These are phyloP conservation scores for Fimicolochytrium jonesii DNA, from an alignment of 192 early-diverging fungal species.

Conservation along the genomic window DNA sequence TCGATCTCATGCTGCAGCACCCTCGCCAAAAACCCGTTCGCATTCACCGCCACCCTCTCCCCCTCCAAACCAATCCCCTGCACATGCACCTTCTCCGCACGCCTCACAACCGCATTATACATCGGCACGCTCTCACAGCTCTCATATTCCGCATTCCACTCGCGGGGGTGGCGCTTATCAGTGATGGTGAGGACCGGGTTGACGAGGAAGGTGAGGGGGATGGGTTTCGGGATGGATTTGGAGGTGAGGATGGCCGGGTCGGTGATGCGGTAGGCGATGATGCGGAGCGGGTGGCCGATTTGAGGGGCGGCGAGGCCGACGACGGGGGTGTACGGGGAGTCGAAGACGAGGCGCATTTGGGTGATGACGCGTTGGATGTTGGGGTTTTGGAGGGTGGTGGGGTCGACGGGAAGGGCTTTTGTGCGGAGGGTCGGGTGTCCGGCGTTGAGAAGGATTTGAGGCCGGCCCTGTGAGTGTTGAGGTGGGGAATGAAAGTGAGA, in stretches of 20 bases:
- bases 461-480: no score
- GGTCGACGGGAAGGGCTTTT: conserved; percentile 25
- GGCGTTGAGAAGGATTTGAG: conserved; percentile 19
- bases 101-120: conserved; percentile 41
- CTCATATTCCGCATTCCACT: conserved; percentile 40
- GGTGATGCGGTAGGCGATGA: conserved; percentile 39
- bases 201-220: conserved; percentile 44
- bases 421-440: conserved; percentile 30
- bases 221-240: conserved; percentile 11
- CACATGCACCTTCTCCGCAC: conserved; percentile 29
- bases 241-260: conserved; percentile 26
- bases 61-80: conserved; percentile 36
- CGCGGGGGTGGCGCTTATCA: background rate
- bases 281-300: conserved; percentile 39
- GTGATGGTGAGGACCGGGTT: conserved; percentile 36
- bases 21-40: conserved; percentile 31
- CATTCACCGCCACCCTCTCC: conserved; percentile 17
- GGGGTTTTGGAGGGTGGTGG: conserved; percentile 6
- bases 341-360: conserved; percentile 31
- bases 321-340: conserved; percentile 32
- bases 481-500: no score
- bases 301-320: conserved; percentile 47
- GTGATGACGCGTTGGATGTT: conserved; percentile 13
- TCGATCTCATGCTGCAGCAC: conserved; percentile 52
- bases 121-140: conserved; percentile 43